Percentiles rank a stretch among this genome's conserved stretches.
Evolutionary conservation across 163 green algal genomes (phyloP).

Genomic region (Prototheca cutis): DNA sequence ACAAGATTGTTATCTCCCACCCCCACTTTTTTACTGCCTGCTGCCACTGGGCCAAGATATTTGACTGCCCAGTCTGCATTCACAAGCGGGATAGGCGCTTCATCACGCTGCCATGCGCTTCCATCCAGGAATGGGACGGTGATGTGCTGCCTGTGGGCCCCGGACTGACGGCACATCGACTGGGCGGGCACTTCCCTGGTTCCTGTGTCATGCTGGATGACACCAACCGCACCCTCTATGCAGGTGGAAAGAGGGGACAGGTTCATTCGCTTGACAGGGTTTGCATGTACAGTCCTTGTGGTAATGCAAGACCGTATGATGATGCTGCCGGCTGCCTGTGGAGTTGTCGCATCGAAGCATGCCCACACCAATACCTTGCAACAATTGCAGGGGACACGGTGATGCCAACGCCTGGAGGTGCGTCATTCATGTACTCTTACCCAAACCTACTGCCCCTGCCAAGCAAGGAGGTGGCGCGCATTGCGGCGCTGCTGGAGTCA

Average conservation of each 20-base stretch:
- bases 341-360: too few relatives aligned
- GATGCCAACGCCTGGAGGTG: neutral
- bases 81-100: neutral
- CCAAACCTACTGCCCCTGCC: neutral
- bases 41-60: neutral
- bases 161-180: neutral
- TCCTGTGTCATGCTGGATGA: neutral
- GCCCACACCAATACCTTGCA: too few relatives aligned
- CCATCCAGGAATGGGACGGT: neutral
- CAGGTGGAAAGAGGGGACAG: too few relatives aligned
- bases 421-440: constrained; percentile 1
- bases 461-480: neutral
- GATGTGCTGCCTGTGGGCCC: neutral
- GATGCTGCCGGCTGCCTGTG: too few relatives aligned
- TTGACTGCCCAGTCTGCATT: neutral
- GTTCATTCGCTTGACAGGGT: too few relatives aligned
- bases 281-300: too few relatives aligned
- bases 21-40: neutral
- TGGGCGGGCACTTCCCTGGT: neutral
- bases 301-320: too few relatives aligned
- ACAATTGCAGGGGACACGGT: neutral
- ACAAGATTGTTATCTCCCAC: neutral
- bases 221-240: too few relatives aligned
- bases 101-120: neutral
- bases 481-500: neutral